Base-by-base conservation (phyloP, 192 early-diverging fungal genomes). In the Pilobolus umbonatus region DNA sequence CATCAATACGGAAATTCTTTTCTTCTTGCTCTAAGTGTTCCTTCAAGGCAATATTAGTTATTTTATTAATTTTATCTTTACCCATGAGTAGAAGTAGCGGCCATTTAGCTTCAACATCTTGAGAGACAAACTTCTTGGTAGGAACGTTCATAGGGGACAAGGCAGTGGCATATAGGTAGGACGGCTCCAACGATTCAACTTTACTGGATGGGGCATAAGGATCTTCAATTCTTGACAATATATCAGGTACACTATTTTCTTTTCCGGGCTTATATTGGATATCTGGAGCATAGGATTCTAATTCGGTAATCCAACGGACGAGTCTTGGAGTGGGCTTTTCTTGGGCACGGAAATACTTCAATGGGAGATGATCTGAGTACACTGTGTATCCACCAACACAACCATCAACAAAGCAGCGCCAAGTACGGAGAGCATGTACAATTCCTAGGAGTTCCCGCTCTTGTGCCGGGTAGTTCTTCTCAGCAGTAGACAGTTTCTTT, bases 401-500 rank as follows among this genome's bases (percentile, higher is more conserved):
- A 1, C 57, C 57, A 15, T 60, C 57, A 2, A 60, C 22, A 4
- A 34, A 39, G 17, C 46, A 60, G 2, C 57, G 46, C 57, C 57
- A 60, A 0, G 31, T 34, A 45, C 57, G 21, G 9, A 60, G 21
- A 1, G 57, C 57, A 49, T 60, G 46, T 12, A 60, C 5, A 5
- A 60, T 60, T 25, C 31, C 57, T 15, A 60, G 24, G 0, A 60
- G 15, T 49, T 60, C 57, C 3, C 31, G 48, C 29, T 71, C 58
- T 35, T 73, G 67, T 17, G 66, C 50, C 7, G 65, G 62, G 21
- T 67, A 70, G 5, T 64, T 61, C 12, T 36, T 19, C 55, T 65
- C 32, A 61, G 62, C 68, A 24, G 47, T 15, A 0, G 42, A 40
- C 10, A 67, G 42, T 17, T 74, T 74, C 22, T 61, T 57, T 12